Percentiles rank a stretch among this genome's conserved stretches.
Conservation (phyloP, 192 early-diverging fungal genomes). For the Backusella psychrophila region DNA sequence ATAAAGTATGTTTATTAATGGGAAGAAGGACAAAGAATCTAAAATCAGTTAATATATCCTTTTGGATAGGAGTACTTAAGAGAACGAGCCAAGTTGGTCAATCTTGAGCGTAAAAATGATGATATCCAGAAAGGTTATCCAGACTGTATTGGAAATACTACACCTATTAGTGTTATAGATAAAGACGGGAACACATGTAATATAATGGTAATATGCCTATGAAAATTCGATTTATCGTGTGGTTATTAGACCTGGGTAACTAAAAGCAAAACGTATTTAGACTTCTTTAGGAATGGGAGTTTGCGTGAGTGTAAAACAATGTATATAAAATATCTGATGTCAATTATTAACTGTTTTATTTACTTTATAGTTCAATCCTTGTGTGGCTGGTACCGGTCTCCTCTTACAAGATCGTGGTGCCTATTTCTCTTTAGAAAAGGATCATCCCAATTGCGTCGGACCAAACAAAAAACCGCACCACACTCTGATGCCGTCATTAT, state of each 20-base stretch:
- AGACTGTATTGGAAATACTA: constrained; percentile 59
- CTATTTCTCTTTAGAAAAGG: constrained; percentile 58
- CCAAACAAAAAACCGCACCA: constrained; percentile 73
- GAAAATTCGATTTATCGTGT: too few relatives aligned
- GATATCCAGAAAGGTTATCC: constrained; percentile 54
- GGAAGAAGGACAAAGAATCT: too few relatives aligned
- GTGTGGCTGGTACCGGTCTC: constrained; percentile 52
- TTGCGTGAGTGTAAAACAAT: too few relatives aligned
- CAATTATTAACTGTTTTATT: too few relatives aligned
- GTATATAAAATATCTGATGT: too few relatives aligned
- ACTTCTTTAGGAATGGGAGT: too few relatives aligned
- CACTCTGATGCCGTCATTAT: constrained; percentile 74
- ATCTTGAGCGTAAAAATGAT: constrained; percentile 42
- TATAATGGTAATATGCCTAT: constrained; percentile 51
- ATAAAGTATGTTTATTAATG: constrained; percentile 29
- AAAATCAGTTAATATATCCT: neutral
- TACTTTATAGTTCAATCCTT: neutral
- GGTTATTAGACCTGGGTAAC: too few relatives aligned
- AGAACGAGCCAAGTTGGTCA: constrained; percentile 52
- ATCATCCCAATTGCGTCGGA: constrained; percentile 62
- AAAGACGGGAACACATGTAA: constrained; percentile 75
- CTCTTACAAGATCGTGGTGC: constrained; percentile 67
- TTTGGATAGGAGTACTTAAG: constrained; percentile 45
- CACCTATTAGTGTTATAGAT: constrained; percentile 72
- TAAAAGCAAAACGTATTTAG: too few relatives aligned